Base-by-base conservation (phyloP, 345 rosid genomes). In the Aethionema arabicum region DNA sequence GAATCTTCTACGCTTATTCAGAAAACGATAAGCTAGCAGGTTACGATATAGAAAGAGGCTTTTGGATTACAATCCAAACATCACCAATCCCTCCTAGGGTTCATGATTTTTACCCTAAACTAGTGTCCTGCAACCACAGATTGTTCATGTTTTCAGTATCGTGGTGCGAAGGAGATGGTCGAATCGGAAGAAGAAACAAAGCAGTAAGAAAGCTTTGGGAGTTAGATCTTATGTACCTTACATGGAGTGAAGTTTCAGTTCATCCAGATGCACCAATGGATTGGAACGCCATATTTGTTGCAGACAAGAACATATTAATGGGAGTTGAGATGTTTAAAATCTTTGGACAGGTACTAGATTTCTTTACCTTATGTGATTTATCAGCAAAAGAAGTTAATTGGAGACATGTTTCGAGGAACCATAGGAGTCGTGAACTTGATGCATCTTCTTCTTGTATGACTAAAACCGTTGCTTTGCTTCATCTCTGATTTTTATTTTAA, bases 241-340 rank as follows among this genome's bases (percentile, higher is more conserved):
- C 77, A 32, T 93, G 99, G 97, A 61, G 77, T 2, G 87, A 84
- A 73, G 95, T 80, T 42, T 85, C 92, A 0, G 84, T 84, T n/a
- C 97, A 93, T 65, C 99, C 97, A 0, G 99, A 90, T 56, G 99
- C 99, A 9, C 99, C 99, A n/a, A 90, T 93, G 96, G 99, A 93
- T 72, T 93, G 96, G 99, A 87, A 84, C 47, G 96, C 95, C n/a
- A 72, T 81, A 29, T 93, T 85, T 74, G 99, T 84, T 10, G 81
- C 95, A 0, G 96, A 87, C 65, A 74, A 72, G 68, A 79, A 80
- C 74, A 57, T 74, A 44, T 74, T 93, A 37, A 84, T 85, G 69
- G 99, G 97, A 48, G 82, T 90, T 46, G 99, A 90, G 77, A 90
- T 90, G 99, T 90, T 90, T 78, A 93, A 93, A 75, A 93, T 93